Evolutionary conservation across 164 flowering plant genomes (phyloP), one percentile per base, ranked within the genome.

Genomic region (Pachysandra terminalis): DNA sequence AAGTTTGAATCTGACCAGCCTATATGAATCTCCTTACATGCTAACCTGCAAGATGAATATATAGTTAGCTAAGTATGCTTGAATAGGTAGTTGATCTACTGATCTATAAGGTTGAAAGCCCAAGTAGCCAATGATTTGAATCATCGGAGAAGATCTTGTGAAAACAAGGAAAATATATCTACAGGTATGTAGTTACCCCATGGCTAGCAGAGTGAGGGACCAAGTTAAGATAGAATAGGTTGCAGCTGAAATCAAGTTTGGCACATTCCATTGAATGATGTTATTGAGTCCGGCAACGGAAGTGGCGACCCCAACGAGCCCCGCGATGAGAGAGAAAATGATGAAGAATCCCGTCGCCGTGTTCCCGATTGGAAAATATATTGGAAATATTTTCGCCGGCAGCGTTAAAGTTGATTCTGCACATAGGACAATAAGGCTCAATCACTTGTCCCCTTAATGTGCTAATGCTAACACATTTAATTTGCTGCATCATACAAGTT

Each of bases 341-440:
- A 89, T 75, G 62, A 95, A 82, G 78, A 83, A 82, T 24, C 96
- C 96, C 0, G 96, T 95, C 0, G 94, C 98, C 87, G 81, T 74
- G 79, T 91, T 94, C 5, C 98, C 97, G 14, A 83, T 62, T 21
- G 97, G 97, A 64, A 80, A 89, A 78, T 80, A 87, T 23, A 95
- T 84, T 0, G 96, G 97, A 70, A 95, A 92, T 52, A 86, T 69
- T 2, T 68, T 78, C 8, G 85, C 90, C 0, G 93, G 97, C 17
- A 79, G 66, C 0, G 76, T 6, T 55, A 86, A 56, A 27, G 52
- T 70, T 25, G 89, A 80, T 5, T 85, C 97, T 88, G 87, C 80
- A 77, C 19, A 27, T n/a, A n/a, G n/a, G n/a, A 27, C 23, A 37
- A 4, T 37, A 24, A 13, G 32, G 52, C n/a, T n/a, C n/a, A n/a